A percentile compares a stretch with the other conserved stretches of the same genome.
Evolutionary conservation across 306 rosid species (phyloP).

Genomic region (Glycine latifolia): DNA sequence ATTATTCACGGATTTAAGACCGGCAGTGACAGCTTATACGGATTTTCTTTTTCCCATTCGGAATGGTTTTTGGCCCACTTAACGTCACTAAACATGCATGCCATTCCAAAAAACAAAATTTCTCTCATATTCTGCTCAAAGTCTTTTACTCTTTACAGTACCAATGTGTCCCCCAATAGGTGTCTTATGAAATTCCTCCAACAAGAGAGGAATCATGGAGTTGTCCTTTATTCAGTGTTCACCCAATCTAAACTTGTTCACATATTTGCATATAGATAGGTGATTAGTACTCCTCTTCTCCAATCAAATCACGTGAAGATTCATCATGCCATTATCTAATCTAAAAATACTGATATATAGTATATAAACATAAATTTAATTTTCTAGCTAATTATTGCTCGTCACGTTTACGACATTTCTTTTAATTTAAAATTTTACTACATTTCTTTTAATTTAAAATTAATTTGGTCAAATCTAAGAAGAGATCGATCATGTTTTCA

Average conservation of each 20-base stretch:
- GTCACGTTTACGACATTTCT: not conserved
- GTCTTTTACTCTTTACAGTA: not conserved
- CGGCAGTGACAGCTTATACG: not conserved
- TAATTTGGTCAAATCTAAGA: not conserved
- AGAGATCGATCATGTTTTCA: not conserved
- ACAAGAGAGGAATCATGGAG: not conserved
- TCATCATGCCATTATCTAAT: not conserved
- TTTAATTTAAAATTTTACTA: not conserved
- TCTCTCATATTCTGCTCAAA: not conserved
- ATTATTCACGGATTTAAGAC: not conserved
- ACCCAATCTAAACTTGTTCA: not conserved
- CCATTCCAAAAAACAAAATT: not conserved
- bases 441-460: not conserved
- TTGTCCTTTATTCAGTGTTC: not conserved
- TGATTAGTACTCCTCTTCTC: not conserved
- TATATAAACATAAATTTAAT: not conserved
- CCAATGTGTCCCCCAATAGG: not conserved
- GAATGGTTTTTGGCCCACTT: not conserved
- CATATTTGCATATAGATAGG: not conserved
- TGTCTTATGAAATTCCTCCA: not conserved
- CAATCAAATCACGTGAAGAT: not conserved
- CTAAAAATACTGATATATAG: not conserved
- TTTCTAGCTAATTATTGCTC: no score
- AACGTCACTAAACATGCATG: not conserved
- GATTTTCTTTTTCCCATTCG: not conserved